Evolutionary conservation across 768 basidiomycete species (phyloP), one percentile per base, ranked within the genome.

Genomic region (Russula sp.): DNA sequence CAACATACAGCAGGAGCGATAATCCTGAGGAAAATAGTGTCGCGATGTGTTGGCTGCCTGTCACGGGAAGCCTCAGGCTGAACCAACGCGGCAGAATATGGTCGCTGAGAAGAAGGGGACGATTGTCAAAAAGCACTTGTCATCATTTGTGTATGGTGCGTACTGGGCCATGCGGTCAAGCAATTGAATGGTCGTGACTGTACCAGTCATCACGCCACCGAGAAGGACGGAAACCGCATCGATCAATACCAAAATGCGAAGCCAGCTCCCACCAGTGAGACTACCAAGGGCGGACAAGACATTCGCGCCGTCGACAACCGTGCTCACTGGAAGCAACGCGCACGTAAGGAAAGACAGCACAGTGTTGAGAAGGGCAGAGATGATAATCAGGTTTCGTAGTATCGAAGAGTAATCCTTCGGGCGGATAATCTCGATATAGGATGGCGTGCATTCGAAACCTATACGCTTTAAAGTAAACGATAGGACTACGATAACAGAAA

Each of bases 371-470:
- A 65, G 10, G 5, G 64, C 60, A 9, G 64, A 61, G 47, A 61
- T 43, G 46, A 56, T 29, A 16, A 67, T 67, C 14, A 67, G 32
- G 43, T 67, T 65, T 53, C 66, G 58, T 13, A 67, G 29, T 16
- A 67, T 61, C 1, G 64, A 47, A 20, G 66, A 36, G 47, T 67
- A 65, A 16, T 65, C 61, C 25, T 50, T 65, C 5, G 57, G 57
- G 18, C 45, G 56, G 38, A 67, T 67, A 10, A 64, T 41, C 20
- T 61, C 60, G 8, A 67, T 61, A 49, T 67, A 67, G 2, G 66
- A 61, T 1, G 66, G 66, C 13, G 66, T 67, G 54, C 66, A 67
- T 58, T 67, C 66, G 5, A 67, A 67, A 2, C 66, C 66, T 67
- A 41, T 41, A 20, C 18, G 22, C 18, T 34, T 60, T 6, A 32